These are phyloP conservation scores for Pseudoneurospora amorphoporcata DNA, from an alignment of 495 filamentous ascomycete species.

Conservation along the genomic window DNA sequence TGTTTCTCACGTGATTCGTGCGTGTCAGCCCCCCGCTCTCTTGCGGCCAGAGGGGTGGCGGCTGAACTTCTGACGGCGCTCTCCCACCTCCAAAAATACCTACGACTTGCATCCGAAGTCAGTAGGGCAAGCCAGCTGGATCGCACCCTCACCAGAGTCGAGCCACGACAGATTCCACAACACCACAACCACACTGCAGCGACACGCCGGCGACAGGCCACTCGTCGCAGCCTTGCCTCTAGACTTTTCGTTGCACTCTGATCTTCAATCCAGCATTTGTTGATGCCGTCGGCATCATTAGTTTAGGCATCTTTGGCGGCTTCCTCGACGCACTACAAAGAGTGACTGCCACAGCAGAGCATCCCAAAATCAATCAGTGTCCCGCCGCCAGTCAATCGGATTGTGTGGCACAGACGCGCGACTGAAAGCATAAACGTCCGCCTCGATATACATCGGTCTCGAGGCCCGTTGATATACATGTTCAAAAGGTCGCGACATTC, in stretches of 20 bases:
- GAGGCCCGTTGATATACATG: background rate
- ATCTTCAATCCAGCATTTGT: background rate
- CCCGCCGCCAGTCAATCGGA: background rate
- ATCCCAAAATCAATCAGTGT: background rate
- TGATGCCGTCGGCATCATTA: background rate
- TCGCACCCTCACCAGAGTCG: background rate
- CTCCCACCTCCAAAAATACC: slow-evolving; percentile 6
- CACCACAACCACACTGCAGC: background rate
- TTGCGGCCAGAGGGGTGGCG: slow-evolving; percentile 2
- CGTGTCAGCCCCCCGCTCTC: slow-evolving; percentile 6
- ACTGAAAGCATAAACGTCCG: background rate
- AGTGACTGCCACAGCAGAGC: background rate
- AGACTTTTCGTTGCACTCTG: background rate
- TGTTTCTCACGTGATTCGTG: slow-evolving; percentile 6
- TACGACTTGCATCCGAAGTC: background rate
- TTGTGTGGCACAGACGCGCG: background rate
- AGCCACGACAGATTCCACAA: background rate
- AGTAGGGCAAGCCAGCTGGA: background rate
- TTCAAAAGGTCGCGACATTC: background rate
- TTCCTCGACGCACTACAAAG: background rate
- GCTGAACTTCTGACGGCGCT: slow-evolving; percentile 1
- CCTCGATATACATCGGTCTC: background rate
- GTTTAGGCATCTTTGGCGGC: background rate
- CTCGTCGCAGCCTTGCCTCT: background rate
- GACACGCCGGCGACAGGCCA: background rate